Conservation (phyloP, 805 yeast species). For the Kregervanrija pseudodelftensis region DNA sequence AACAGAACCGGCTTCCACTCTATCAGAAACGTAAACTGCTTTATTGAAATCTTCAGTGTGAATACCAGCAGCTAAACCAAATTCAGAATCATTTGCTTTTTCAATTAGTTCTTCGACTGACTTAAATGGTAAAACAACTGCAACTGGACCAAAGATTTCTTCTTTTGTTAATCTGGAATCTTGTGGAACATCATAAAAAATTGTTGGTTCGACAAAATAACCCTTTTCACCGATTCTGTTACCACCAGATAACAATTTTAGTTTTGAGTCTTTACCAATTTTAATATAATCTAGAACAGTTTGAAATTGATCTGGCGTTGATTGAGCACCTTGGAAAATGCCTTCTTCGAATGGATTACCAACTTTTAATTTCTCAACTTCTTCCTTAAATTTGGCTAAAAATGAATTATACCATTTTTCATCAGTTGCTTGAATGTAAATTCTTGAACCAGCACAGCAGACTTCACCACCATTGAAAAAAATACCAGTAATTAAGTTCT, state of each 20-base stretch:
- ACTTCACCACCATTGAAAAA: slow-evolving; percentile 79
- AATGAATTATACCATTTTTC: slow-evolving; percentile 45
- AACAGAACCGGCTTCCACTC: slow-evolving; percentile 66
- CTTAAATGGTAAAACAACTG: slow-evolving; percentile 60
- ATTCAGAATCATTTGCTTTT: slow-evolving; percentile 63
- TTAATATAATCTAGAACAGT: slow-evolving; percentile 63
- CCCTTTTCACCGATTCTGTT: slow-evolving; percentile 58
- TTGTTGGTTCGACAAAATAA: slow-evolving; percentile 66
- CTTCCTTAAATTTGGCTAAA: slow-evolving; percentile 48
- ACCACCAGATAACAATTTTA: slow-evolving; percentile 67
- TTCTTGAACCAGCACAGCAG: slow-evolving; percentile 78
- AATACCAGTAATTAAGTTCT: slow-evolving; percentile 57
- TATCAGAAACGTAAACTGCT: slow-evolving; percentile 56
- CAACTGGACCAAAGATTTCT: slow-evolving; percentile 80
- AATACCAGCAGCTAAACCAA: slow-evolving; percentile 77
- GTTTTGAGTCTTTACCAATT: slow-evolving; percentile 61
- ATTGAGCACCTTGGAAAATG: slow-evolving; percentile 73
- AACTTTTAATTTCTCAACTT: slow-evolving; percentile 53
- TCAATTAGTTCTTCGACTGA: slow-evolving; percentile 60
- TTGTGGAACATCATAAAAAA: slow-evolving; percentile 61
- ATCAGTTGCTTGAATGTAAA: slow-evolving; percentile 64
- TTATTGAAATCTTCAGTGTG: slow-evolving; percentile 59
- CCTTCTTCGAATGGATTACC: slow-evolving; percentile 70
- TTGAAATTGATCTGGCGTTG: slow-evolving; percentile 60
- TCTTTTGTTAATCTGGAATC: slow-evolving; percentile 59